phyloP scores from a whole-genome alignment of 1,284 basidiomycete species.

The Ceratobasidium sp. region DNA sequence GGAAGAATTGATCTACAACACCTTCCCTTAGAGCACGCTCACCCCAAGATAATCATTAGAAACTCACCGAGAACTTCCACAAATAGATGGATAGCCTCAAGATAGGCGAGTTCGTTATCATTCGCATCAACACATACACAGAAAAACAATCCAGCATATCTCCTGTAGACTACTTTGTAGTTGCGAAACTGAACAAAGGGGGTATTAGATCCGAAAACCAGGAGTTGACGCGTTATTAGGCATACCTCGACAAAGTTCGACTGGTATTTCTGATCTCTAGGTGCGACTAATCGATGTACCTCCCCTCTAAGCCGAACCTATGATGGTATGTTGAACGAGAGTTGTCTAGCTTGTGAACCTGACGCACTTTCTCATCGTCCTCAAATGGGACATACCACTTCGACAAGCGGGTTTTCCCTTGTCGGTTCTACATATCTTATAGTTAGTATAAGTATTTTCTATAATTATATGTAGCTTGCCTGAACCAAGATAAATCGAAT shows the following conservation, averaged over 20 bases:
- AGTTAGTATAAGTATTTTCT: neutral
- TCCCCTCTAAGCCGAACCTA: slow-evolving; percentile 93
- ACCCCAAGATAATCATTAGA: neutral
- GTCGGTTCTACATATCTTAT: slow-evolving; percentile 79
- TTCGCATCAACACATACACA: slow-evolving; percentile 97
- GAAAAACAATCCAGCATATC: slow-evolving; percentile 98
- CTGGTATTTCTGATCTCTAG: slow-evolving; percentile 98
- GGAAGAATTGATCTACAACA: slow-evolving; percentile 91
- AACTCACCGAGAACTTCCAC: slow-evolving; percentile 94
- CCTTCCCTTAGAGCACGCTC: neutral
- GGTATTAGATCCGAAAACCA: neutral
- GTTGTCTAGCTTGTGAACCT: neutral
- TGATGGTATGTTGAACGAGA: slow-evolving; percentile 32
- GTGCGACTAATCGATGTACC: slow-evolving; percentile 94
- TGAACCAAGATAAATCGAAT: slow-evolving; percentile 95
- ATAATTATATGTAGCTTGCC: slow-evolving; percentile 60
- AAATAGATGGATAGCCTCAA: slow-evolving; percentile 98
- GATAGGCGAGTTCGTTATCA: slow-evolving; percentile 96
- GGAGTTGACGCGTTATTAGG: neutral
- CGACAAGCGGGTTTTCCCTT: slow-evolving; percentile 95
- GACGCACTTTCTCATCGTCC: slow-evolving; percentile 90
- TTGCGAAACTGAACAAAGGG: slow-evolving; percentile 80
- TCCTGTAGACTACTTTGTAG: slow-evolving; percentile 93
- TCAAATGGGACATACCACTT: slow-evolving; percentile 98
- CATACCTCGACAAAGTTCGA: slow-evolving; percentile 98